Evolutionary conservation across 441 rosid species (phyloP).

Genomic region (Kokia cookei): DNA sequence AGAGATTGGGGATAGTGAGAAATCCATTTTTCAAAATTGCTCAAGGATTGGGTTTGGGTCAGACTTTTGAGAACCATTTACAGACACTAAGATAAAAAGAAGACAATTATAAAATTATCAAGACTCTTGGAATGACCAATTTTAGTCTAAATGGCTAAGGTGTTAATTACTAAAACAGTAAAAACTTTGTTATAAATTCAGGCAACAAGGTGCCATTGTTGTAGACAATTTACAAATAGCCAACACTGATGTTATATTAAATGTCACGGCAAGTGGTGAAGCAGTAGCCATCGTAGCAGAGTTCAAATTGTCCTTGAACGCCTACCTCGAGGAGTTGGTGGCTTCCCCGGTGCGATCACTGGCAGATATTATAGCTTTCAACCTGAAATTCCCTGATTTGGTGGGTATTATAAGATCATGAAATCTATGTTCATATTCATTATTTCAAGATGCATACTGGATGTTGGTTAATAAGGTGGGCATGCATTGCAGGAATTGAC

Average conservation of each 20-base stretch:
- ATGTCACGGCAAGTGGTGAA: conserved; percentile 33
- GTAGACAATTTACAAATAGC: conserved; percentile 35
- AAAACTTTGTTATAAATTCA: background rate
- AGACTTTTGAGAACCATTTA: conserved; percentile 34
- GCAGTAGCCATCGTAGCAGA: conserved; percentile 36
- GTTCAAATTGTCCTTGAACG: conserved; percentile 52
- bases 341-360: conserved; percentile 55
- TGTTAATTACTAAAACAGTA: background rate
- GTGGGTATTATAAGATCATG: conserved; percentile 16
- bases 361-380: conserved; percentile 60
- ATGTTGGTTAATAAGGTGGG: background rate
- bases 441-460: background rate
- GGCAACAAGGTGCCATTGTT: conserved; percentile 34
- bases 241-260: conserved; percentile 22
- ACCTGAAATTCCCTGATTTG: conserved; percentile 38
- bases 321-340: conserved; percentile 41
- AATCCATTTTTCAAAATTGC: conserved; percentile 19
- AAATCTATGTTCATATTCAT: background rate
- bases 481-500: conserved; percentile 37
- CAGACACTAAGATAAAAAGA: conserved; percentile 35
- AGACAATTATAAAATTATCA: background rate
- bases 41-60: background rate
- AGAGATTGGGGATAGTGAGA: conserved; percentile 45
- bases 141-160: background rate
- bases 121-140: background rate